Percentiles rank a stretch among this genome's conserved stretches.
phyloP scores from a whole-genome alignment of 345 rosid species.

The Psidium guajava region DNA sequence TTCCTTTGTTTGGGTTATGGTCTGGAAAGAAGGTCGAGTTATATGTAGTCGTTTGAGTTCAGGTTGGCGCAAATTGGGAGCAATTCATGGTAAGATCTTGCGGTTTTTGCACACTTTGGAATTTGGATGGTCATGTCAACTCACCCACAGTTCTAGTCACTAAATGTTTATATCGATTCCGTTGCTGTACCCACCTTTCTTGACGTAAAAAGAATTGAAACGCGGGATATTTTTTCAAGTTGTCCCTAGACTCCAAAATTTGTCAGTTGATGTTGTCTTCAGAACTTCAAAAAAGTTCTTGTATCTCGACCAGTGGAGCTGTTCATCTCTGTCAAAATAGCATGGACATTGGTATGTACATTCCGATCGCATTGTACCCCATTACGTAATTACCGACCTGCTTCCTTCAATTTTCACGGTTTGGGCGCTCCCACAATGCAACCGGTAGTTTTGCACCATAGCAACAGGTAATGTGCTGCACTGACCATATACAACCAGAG shows the following conservation, averaged over 20 bases:
- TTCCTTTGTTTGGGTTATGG: slow-evolving; percentile 33
- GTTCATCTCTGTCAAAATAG: background rate
- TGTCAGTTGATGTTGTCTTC: background rate
- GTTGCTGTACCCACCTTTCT: background rate
- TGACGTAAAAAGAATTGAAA: background rate
- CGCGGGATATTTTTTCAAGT: background rate
- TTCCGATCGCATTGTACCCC: background rate
- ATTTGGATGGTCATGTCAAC: background rate
- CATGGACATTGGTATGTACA: background rate
- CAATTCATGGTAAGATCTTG: background rate
- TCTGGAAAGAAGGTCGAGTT: background rate
- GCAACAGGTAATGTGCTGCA: background rate
- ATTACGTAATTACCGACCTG: background rate
- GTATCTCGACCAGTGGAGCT: background rate
- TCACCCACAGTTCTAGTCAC: background rate
- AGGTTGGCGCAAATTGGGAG: background rate
- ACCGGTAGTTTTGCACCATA: background rate
- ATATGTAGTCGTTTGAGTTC: background rate
- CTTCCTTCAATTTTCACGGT: background rate
- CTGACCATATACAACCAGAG: background rate
- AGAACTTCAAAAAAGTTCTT: background rate
- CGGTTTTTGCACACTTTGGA: background rate
- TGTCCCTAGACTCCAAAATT: background rate
- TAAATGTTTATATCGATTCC: background rate
- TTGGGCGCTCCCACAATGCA: background rate